A percentile compares a stretch with the other conserved stretches of the same genome.
Conservation (phyloP, 202 grass and related monocot species). For the Brachypodium distachyon region DNA sequence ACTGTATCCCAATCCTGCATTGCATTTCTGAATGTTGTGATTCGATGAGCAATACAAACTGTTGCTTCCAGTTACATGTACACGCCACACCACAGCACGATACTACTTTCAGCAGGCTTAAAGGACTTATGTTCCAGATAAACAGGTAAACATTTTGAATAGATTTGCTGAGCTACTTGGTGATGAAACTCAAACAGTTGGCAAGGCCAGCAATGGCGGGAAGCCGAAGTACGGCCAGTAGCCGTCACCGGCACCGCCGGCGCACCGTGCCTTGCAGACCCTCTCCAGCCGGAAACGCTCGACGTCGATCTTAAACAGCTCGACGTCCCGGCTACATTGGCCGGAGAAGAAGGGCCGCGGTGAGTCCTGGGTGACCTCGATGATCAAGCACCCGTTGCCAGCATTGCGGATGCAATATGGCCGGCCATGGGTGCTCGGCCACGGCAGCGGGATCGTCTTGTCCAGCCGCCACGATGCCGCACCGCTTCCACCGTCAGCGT, state of each 20-base stretch:
- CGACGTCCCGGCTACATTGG: slow-evolving; percentile 9
- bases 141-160: neutral
- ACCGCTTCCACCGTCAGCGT: neutral
- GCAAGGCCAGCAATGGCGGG: slow-evolving; percentile 30
- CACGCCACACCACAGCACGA: neutral
- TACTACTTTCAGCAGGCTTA: neutral
- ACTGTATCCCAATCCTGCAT: neutral
- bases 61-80: neutral
- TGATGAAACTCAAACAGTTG: slow-evolving; percentile 14
- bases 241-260: slow-evolving; percentile 2
- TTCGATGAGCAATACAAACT: neutral
- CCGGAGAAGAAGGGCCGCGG: neutral
- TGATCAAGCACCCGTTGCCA: slow-evolving; percentile 26
- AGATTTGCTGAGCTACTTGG: neutral
- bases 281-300: slow-evolving; percentile 24
- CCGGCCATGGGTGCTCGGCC: neutral
- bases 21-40: neutral
- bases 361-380: slow-evolving; percentile 9
- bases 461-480: slow-evolving; percentile 15
- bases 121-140: no score
- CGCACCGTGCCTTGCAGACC: neutral
- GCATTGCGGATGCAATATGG: slow-evolving; percentile 13
- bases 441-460: slow-evolving; percentile 18
- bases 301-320: slow-evolving; percentile 35
- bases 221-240: slow-evolving; percentile 37